These are phyloP conservation scores for Dalechampia spathulata DNA, from an alignment of 441 rosid species.

Conservation along the genomic window DNA sequence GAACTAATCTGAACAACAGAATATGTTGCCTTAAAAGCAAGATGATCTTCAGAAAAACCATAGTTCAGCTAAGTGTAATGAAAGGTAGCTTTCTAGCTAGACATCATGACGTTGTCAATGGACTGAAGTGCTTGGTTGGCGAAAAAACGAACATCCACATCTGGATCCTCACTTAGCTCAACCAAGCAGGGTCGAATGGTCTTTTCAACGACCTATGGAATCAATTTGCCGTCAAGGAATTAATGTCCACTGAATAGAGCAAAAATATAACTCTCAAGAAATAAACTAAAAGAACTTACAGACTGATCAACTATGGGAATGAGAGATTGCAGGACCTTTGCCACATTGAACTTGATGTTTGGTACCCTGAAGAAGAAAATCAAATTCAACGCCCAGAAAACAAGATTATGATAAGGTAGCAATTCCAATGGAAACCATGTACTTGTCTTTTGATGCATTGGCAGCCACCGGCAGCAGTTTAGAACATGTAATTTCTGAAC, in stretches of 20 bases:
- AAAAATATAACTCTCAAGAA: no score
- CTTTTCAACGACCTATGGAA: constrained; percentile 62
- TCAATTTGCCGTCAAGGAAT: not conserved
- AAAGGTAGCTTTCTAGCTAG: constrained; percentile 31
- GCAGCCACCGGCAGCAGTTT: constrained; percentile 69
- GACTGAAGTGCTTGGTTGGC: constrained; percentile 83
- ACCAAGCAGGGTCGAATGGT: constrained; percentile 66
- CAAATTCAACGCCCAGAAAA: constrained; percentile 5
- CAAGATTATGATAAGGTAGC: not conserved
- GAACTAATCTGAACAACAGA: not conserved
- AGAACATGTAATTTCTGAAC: constrained; percentile 79
- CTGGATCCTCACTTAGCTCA: constrained; percentile 89
- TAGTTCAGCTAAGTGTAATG: not conserved
- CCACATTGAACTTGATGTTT: constrained; percentile 89
- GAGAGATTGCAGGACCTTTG: constrained; percentile 84
- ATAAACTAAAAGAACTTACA: constrained; percentile 37
- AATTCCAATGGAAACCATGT: constrained; percentile 11
- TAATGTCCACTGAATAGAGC: not conserved
- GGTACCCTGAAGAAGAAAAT: constrained; percentile 57
- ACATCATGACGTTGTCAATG: constrained; percentile 67
- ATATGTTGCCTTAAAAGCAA: not conserved
- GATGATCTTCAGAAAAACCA: not conserved
- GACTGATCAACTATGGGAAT: constrained; percentile 80
- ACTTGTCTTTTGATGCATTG: constrained; percentile 83
- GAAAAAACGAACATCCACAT: constrained; percentile 79